These are phyloP conservation scores for Suillus fuscotomentosus DNA, from an alignment of 768 basidiomycete species.

Conservation along the genomic window DNA sequence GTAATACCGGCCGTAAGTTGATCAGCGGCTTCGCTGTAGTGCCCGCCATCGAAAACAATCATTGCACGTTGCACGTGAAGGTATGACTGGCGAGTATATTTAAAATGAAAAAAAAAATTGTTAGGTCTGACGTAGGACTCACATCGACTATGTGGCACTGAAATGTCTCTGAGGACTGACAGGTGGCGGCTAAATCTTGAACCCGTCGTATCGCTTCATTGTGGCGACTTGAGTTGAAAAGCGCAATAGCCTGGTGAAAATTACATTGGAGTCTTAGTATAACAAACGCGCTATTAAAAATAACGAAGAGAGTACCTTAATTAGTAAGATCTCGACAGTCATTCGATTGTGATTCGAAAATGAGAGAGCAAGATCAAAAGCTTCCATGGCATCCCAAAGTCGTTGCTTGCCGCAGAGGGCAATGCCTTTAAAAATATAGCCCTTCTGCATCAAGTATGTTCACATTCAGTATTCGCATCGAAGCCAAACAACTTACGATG, in stretches of 20 bases:
- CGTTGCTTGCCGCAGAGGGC: background rate
- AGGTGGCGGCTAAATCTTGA: background rate
- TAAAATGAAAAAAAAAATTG: background rate
- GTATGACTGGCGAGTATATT: background rate
- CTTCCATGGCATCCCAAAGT: background rate
- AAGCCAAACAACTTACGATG: background rate
- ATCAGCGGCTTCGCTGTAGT: background rate
- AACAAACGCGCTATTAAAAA: background rate
- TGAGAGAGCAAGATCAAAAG: background rate
- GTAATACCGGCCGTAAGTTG: background rate
- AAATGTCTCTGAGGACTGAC: background rate
- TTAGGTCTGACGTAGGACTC: background rate
- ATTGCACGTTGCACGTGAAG: background rate
- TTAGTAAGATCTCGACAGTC: background rate
- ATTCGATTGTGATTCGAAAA: background rate
- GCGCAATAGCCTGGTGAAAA: background rate
- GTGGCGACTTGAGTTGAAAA: background rate
- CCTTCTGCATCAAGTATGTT: background rate
- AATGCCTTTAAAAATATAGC: background rate
- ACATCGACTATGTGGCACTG: background rate
- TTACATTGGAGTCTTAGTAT: background rate
- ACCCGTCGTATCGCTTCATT: background rate
- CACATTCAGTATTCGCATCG: background rate
- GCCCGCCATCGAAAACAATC: background rate
- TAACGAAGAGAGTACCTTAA: background rate